Evolutionary conservation across 192 early-diverging fungal species (phyloP).

Genomic region (Mortierella hygrophila): DNA sequence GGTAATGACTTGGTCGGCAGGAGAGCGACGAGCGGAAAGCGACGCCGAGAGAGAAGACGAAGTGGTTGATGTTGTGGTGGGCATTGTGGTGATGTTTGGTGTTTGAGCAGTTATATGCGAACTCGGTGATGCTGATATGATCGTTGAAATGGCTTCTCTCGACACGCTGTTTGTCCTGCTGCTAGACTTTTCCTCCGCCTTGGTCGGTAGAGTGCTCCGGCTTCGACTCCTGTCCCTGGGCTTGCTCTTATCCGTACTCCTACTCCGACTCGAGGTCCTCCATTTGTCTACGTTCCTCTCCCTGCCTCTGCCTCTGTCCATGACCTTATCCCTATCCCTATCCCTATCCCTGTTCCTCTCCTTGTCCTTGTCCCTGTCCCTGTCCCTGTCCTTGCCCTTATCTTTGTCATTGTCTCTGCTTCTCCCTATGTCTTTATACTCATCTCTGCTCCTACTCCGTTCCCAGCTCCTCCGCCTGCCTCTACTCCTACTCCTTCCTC

Average conservation of each 20-base stretch:
- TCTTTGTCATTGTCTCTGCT: not conserved
- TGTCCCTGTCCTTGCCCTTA: not conserved
- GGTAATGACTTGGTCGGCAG: not conserved
- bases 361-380: not conserved
- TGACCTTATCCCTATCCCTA: not conserved
- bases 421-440: not conserved
- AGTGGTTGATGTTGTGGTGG: not conserved
- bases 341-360: not conserved
- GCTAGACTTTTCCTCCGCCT: not conserved
- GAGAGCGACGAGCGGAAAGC: not conserved
- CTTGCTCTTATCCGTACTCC: not conserved
- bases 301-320: no score
- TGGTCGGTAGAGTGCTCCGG: not conserved
- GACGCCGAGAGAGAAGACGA: not conserved
- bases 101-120: not conserved
- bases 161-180: not conserved
- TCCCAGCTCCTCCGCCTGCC: not conserved
- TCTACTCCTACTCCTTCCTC: constrained; percentile 3
- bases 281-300: no score
- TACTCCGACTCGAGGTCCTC: not conserved
- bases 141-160: not conserved
- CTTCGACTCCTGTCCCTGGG: not conserved
- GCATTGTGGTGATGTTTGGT: not conserved
- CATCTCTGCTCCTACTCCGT: not conserved
- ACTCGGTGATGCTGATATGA: not conserved